Conservation (phyloP, 441 rosid species). For the Heliophila coronopifolia region DNA sequence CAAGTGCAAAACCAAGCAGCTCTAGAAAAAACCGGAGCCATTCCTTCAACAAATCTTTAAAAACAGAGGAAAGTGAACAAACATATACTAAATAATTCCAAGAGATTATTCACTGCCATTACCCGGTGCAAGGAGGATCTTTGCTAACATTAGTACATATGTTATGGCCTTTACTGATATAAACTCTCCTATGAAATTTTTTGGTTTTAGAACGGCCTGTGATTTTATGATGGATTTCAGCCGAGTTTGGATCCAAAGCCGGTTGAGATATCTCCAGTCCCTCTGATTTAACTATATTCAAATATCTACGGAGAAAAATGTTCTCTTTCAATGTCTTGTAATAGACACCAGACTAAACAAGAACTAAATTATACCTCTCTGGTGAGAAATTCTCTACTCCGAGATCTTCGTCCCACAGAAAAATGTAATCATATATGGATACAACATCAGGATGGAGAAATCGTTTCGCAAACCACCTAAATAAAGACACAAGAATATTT, state of each 20-base stretch:
- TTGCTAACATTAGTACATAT: conserved; percentile 64
- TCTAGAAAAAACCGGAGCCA: conserved; percentile 97
- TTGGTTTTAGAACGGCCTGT: conserved; percentile 66
- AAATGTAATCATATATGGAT: conserved; percentile 70
- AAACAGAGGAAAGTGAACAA: neutral
- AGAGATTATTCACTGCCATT: conserved; percentile 34
- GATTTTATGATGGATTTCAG: conserved; percentile 85
- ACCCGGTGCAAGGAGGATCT: conserved; percentile 98
- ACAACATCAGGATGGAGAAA: conserved; percentile 90
- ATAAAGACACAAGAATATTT: too few species aligned
- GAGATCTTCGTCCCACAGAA: conserved; percentile 95
- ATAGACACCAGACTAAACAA: neutral
- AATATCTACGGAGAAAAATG: conserved; percentile 47
- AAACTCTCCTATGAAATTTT: conserved; percentile 74
- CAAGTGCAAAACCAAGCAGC: conserved; percentile 96
- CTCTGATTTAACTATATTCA: conserved; percentile 60
- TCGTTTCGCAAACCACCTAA: conserved; percentile 98
- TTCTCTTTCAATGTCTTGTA: conserved; percentile 26
- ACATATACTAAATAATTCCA: neutral
- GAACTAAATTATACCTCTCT: conserved; percentile 37
- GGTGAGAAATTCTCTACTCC: conserved; percentile 79
- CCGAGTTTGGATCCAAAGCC: conserved; percentile 81
- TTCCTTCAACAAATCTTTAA: conserved; percentile 88
- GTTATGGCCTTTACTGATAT: conserved; percentile 57
- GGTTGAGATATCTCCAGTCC: conserved; percentile 98